A percentile compares a stretch with the other conserved stretches of the same genome.
These are phyloP conservation scores for Heliosperma pusillum DNA, from an alignment of 148 eudicot genomes.

Conservation along the genomic window DNA sequence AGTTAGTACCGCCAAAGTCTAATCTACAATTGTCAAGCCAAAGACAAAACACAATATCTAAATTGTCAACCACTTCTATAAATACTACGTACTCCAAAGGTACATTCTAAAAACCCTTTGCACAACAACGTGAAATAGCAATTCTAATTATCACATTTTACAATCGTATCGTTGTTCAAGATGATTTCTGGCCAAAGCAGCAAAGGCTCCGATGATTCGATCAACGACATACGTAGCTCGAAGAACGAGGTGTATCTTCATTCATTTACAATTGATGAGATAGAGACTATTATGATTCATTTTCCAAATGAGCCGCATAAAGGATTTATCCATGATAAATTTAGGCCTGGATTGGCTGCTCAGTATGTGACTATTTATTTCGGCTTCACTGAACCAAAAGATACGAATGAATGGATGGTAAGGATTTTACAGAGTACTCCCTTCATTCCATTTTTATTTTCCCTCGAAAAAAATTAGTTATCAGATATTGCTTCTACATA, in stretches of 20 bases:
- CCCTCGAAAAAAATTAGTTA: too few relatives aligned
- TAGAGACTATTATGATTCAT: conserved; percentile 51
- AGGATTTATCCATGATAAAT: conserved; percentile 63
- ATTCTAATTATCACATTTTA: too few relatives aligned
- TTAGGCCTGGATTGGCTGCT: conserved; percentile 58
- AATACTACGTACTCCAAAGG: not conserved
- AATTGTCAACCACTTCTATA: conserved; percentile 20
- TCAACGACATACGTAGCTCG: conserved; percentile 53
- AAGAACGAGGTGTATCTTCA: conserved; percentile 58
- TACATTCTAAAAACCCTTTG: not conserved
- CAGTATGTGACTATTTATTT: conserved; percentile 82
- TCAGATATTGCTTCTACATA: too few relatives aligned
- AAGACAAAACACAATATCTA: not conserved
- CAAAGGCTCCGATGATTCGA: conserved; percentile 49
- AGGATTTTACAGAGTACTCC: too few relatives aligned
- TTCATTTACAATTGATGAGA: conserved; percentile 54
- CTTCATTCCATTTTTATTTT: too few relatives aligned
- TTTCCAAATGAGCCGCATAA: conserved; percentile 70
- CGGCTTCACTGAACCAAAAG: conserved; percentile 74
- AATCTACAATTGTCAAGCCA: too few relatives aligned
- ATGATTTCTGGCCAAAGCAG: conserved; percentile 54
- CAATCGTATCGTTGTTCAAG: too few relatives aligned
- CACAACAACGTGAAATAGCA: not conserved
- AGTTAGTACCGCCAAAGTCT: too few relatives aligned
- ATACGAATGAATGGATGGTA: conserved; percentile 89